Percentiles rank a stretch among this genome's conserved stretches.
Evolutionary conservation across 768 basidiomycete genomes (phyloP).

Genomic region (Saitozyma podzolica): DNA sequence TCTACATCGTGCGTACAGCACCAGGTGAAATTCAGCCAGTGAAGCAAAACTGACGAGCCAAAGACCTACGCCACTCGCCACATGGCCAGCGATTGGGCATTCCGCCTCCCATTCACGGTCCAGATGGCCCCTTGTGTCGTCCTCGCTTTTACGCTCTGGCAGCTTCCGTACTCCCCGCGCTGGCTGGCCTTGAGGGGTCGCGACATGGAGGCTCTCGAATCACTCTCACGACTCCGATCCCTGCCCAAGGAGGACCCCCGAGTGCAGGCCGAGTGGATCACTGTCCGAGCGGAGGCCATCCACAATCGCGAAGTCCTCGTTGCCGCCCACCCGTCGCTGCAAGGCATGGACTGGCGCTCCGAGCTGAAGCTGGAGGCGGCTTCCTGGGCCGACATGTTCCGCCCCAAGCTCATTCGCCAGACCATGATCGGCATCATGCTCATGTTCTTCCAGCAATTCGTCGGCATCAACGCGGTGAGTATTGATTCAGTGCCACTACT

Average conservation of each 20-base stretch:
- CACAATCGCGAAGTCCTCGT: too few relatives aligned
- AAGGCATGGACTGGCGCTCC: background rate
- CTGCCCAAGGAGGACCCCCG: slow-evolving; percentile 10
- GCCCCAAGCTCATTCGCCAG: too few relatives aligned
- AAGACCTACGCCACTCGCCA: too few relatives aligned
- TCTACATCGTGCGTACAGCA: slow-evolving; percentile 14
- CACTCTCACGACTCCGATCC: slow-evolving; percentile 13
- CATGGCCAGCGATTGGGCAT: too few relatives aligned
- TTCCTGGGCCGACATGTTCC: too few relatives aligned
- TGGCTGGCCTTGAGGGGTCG: slow-evolving; percentile 31
- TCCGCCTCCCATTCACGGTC: too few relatives aligned
- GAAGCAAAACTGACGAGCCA: too few relatives aligned
- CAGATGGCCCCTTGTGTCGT: background rate
- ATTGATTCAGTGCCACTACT: too few relatives aligned
- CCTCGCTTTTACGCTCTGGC: slow-evolving; percentile 4
- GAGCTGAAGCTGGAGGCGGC: too few relatives aligned
- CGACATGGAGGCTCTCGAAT: slow-evolving; percentile 17
- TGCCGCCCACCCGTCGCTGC: background rate
- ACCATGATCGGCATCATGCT: slow-evolving; percentile 16
- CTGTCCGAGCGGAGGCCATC: slow-evolving; percentile 15
- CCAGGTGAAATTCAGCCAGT: too few relatives aligned
- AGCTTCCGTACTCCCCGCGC: slow-evolving; percentile 25
- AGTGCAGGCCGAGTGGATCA: slow-evolving; percentile 29
- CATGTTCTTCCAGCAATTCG: slow-evolving; percentile 34
- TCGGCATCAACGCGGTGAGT: slow-evolving; percentile 25